Conservation (phyloP, 2,329 filamentous ascomycete genomes). For the Tolypocladium inflatum region DNA sequence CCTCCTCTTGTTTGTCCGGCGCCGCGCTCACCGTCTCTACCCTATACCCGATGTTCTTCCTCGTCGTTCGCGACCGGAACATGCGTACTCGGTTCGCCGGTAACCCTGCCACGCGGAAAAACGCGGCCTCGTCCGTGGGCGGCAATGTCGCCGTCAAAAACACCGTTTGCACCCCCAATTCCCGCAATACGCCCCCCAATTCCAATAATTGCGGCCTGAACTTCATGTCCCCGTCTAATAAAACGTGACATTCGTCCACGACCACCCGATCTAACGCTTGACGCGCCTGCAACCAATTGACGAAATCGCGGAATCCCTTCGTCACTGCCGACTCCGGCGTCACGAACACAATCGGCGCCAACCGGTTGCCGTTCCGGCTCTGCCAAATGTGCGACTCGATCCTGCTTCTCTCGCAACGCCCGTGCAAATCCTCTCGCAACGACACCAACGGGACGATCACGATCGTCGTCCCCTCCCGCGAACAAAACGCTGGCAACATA, state of each 20-base stretch:
- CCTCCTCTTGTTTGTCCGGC: too few species aligned
- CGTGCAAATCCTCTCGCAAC: constrained; percentile 3
- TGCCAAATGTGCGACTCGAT: constrained; percentile 1
- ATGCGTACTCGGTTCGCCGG: too few species aligned
- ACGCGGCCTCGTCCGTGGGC: not conserved
- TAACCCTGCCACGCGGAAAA: not conserved
- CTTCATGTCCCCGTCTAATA: not conserved
- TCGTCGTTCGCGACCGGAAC: too few species aligned
- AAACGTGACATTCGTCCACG: constrained; percentile 3
- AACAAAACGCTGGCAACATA: not conserved
- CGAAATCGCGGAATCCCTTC: constrained; percentile 2
- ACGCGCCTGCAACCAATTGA: not conserved
- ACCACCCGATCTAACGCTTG: constrained; percentile 2
- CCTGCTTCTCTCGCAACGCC: not conserved
- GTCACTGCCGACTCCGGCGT: constrained; percentile 1
- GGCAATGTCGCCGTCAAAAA: constrained; percentile 5
- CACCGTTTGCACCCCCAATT: constrained; percentile 2
- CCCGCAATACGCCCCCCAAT: not conserved
- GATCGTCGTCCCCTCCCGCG: constrained; percentile 1
- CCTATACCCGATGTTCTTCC: too few species aligned
- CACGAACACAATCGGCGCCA: constrained; percentile 1
- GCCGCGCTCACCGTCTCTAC: too few species aligned
- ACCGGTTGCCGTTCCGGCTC: not conserved
- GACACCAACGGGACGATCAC: constrained; percentile 5
- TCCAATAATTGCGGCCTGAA: constrained; percentile 1